Base-by-base conservation (phyloP, 305 asterid species). In the Caryopteris hybrid region DNA sequence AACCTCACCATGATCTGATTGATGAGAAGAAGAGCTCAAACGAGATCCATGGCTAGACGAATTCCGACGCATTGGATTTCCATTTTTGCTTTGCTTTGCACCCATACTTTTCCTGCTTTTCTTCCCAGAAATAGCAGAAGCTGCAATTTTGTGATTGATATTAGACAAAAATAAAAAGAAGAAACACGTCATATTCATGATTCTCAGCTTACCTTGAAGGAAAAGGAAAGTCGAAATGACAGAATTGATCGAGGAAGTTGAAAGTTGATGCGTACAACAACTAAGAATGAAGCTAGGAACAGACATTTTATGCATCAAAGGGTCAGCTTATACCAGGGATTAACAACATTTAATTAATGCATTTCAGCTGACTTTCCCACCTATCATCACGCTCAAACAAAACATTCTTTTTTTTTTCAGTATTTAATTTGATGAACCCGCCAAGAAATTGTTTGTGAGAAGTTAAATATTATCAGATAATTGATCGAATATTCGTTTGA, bases 71-170 rank as follows among this genome's bases (percentile, higher is more conserved):
- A 17, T 9, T 6, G 13, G 5, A 9, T 33, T 17, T 21, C 71
- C 71, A 41, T 41, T 38, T 29, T 21, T 70, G 38, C 64, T 31
- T 70, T 21, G 74, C 58, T 70, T 83, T 51, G 47, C 78, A 56
- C 85, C 88, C 88, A 83, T 83, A n/a, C n/a, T n/a, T 25, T 25
- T 4, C 31, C 31, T 25, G 31, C 31, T 25, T 25, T 25, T 4
- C 31, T 25, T 25, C 4, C 31, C 31, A 25, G 31, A 4, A 25
- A 25, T 4, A 25, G 4, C 31, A 25, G 31, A 25, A 25, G 31
- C 31, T 4, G 27, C 27, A n/a, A n/a, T n/a, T n/a, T n/a, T n/a
- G n/a, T n/a, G n/a, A n/a, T n/a, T n/a, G n/a, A n/a, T n/a, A n/a
- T n/a, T n/a, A n/a, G n/a, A n/a, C n/a, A n/a, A n/a, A n/a, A n/a